Conservation (phyloP, 768 basidiomycete genomes). For the Austroboletus eburneus region DNA sequence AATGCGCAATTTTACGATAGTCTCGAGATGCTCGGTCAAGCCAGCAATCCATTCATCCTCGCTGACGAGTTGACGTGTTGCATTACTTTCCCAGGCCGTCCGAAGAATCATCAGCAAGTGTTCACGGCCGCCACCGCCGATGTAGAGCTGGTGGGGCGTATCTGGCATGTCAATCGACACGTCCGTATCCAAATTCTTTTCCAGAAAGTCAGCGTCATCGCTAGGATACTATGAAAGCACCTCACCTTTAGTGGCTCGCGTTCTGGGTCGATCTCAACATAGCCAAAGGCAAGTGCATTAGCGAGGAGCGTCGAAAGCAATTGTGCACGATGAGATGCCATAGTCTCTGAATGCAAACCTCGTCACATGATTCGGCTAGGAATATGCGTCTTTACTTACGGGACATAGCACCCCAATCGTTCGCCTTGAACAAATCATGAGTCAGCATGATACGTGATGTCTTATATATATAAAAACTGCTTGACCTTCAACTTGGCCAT, state of each 20-base stretch:
- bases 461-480: not conserved
- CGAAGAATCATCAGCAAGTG: constrained; percentile 11
- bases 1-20: constrained; percentile 40
- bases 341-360: constrained; percentile 35
- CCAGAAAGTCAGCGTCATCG: not conserved
- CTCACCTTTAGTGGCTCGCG: constrained; percentile 48
- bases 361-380: not conserved
- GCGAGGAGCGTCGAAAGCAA: constrained; percentile 39
- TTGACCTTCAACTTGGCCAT: constrained; percentile 67
- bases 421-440: constrained; percentile 35
- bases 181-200: constrained; percentile 53
- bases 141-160: constrained; percentile 35
- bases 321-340: constrained; percentile 46
- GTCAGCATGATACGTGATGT: not conserved
- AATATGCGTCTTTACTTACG: constrained; percentile 41
- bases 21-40: constrained; percentile 37
- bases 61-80: constrained; percentile 14
- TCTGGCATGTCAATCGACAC: constrained; percentile 35
- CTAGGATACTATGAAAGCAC: rapidly evolving
- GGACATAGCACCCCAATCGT: constrained; percentile 63
- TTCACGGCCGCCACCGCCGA: constrained; percentile 19
- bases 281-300: constrained; percentile 46
- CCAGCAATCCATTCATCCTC: constrained; percentile 37
- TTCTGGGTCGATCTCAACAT: constrained; percentile 42
- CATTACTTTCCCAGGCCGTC: constrained; percentile 13